Conservation (phyloP, 352 stramenopile genomes). For the Pythium phragmitis region DNA sequence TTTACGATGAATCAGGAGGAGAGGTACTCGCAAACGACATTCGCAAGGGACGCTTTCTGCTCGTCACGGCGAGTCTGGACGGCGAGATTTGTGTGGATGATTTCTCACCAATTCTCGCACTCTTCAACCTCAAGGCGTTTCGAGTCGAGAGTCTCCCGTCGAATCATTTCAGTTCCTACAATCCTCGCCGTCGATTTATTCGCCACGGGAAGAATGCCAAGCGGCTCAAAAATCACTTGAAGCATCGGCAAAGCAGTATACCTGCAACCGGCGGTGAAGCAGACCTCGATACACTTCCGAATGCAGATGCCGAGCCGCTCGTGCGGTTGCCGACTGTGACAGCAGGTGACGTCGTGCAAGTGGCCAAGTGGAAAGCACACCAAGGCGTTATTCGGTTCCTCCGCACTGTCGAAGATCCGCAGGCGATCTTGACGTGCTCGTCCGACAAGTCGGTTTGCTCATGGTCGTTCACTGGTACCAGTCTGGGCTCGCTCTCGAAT, state of each 20-base stretch:
- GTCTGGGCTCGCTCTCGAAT: constrained; percentile 36
- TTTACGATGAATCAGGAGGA: constrained; percentile 65
- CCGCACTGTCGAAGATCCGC: constrained; percentile 57
- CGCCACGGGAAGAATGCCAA: constrained; percentile 66
- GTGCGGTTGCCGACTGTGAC: constrained; percentile 3
- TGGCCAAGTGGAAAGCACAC: constrained; percentile 58
- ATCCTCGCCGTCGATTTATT: constrained; percentile 64
- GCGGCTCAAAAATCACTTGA: constrained; percentile 38
- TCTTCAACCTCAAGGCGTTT: constrained; percentile 44
- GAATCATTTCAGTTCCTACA: constrained; percentile 61
- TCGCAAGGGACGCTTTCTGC: constrained; percentile 42
- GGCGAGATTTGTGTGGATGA: constrained; percentile 54
- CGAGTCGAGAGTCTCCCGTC: constrained; percentile 57
- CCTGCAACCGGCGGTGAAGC: neutral
- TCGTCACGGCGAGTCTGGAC: constrained; percentile 39
- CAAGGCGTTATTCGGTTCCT: constrained; percentile 46
- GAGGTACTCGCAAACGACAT: constrained; percentile 52
- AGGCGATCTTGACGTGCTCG: constrained; percentile 57
- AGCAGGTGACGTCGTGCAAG: constrained; percentile 33
- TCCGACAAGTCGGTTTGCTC: constrained; percentile 61
- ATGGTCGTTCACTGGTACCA: constrained; percentile 52
- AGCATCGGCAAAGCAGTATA: constrained; percentile 16
- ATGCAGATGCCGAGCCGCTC: neutral
- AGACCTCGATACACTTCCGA: neutral
- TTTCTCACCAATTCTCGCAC: constrained; percentile 47